phyloP scores from a whole-genome alignment of 352 stramenopile species.

The Pythium brassicae region DNA sequence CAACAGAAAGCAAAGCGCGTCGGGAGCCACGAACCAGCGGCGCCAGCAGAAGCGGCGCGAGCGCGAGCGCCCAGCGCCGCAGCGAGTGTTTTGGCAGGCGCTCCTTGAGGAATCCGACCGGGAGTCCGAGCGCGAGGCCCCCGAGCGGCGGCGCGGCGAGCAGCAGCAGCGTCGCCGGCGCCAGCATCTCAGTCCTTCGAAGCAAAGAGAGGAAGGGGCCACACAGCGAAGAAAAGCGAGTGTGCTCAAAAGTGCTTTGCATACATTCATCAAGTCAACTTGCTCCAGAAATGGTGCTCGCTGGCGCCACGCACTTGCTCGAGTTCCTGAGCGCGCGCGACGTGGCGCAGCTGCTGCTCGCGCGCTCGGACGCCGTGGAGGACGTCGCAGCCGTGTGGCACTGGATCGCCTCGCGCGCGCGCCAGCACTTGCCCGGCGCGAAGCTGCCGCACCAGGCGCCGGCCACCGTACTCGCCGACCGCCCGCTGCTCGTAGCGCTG shows the following conservation, averaged over 20 bases:
- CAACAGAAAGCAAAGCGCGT: too few species aligned
- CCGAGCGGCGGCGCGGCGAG: constrained; percentile 22
- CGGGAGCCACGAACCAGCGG: constrained; percentile 26
- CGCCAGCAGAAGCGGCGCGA: constrained; percentile 32
- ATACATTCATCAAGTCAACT: neutral
- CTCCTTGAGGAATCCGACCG: constrained; percentile 53
- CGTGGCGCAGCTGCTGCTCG: constrained; percentile 27
- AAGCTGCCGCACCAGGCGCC: constrained; percentile 22
- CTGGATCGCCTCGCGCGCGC: constrained; percentile 33
- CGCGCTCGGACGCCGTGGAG: constrained; percentile 23
- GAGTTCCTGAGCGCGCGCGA: constrained; percentile 44
- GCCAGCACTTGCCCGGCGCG: constrained; percentile 15
- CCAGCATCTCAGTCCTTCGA: neutral
- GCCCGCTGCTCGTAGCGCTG: constrained; percentile 33
- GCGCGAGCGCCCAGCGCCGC: constrained; percentile 35
- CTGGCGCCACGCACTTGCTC: constrained; percentile 39
- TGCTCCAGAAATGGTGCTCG: constrained; percentile 15
- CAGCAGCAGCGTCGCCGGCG: constrained; percentile 1
- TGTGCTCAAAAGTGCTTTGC: too few species aligned
- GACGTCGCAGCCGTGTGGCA: constrained; percentile 32
- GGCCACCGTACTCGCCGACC: constrained; percentile 21
- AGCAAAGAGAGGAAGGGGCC: too few species aligned
- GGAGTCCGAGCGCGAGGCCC: constrained; percentile 34
- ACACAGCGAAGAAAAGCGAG: too few species aligned
- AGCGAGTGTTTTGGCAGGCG: constrained; percentile 30